A percentile compares a stretch with the other conserved stretches of the same genome.
Conservation (phyloP, 2,329 filamentous ascomycete species). For the Fusarium secorum region DNA sequence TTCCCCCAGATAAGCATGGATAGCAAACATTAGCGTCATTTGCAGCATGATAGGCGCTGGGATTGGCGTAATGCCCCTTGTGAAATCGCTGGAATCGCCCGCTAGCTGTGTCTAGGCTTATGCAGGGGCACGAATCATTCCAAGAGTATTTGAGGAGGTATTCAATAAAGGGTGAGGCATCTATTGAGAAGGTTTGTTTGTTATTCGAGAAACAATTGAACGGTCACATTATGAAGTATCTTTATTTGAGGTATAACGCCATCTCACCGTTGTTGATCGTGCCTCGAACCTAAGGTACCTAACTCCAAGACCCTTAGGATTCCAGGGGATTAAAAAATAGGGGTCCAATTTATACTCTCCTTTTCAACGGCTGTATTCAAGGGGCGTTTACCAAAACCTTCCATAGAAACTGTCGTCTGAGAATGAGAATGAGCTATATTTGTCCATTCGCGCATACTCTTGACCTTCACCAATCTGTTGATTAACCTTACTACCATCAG, state of each 20-base stretch:
- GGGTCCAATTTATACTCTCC: conserved; percentile 34
- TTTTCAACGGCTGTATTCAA: conserved; percentile 16
- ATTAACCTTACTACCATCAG: not conserved
- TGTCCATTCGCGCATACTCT: too few species aligned
- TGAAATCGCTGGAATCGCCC: conserved; percentile 31
- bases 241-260: not conserved
- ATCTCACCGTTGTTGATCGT: not conserved
- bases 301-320: not conserved
- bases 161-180: conserved; percentile 7
- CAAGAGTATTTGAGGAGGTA: not conserved
- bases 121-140: conserved; percentile 34
- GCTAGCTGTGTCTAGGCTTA: conserved; percentile 23
- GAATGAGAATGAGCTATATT: not conserved
- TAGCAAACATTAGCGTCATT: conserved; percentile 23
- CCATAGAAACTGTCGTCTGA: not conserved
- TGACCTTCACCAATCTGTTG: not conserved
- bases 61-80: conserved; percentile 36
- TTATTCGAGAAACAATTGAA: not conserved
- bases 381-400: not conserved
- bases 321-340: conserved; percentile 18
- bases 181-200: not conserved
- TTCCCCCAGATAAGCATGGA: conserved; percentile 38
- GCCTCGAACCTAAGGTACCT: not conserved
- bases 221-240: not conserved
- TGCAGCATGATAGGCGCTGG: conserved; percentile 32